Conservation (phyloP, 768 basidiomycete species). For the Mycena indigotica region DNA sequence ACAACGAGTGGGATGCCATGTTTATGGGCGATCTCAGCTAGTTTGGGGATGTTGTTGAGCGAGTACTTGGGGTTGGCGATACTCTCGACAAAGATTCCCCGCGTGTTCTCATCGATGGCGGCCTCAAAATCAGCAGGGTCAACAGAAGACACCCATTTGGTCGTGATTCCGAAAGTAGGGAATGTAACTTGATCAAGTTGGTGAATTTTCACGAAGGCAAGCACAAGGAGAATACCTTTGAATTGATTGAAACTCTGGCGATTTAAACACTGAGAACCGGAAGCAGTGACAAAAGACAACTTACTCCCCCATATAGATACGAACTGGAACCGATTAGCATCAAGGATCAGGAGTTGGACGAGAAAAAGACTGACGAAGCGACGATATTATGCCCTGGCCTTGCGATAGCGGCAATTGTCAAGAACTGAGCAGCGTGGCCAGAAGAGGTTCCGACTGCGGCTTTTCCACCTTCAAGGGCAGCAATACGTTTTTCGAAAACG, state of each 20-base stretch:
- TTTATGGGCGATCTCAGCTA: slow-evolving; percentile 76
- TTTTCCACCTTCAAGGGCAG: slow-evolving; percentile 77
- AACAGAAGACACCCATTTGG: slow-evolving; percentile 61
- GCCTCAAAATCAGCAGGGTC: slow-evolving; percentile 60
- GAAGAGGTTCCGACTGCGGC: slow-evolving; percentile 76
- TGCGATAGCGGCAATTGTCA: slow-evolving; percentile 64
- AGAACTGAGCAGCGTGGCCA: slow-evolving; percentile 78
- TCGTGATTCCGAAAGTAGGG: slow-evolving; percentile 66
- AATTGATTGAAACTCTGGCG: slow-evolving; percentile 75
- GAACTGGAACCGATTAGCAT: slow-evolving; percentile 40
- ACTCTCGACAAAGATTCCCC: slow-evolving; percentile 73
- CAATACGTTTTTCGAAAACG: slow-evolving; percentile 79
- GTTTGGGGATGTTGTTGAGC: slow-evolving; percentile 64
- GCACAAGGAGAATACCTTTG: slow-evolving; percentile 42
- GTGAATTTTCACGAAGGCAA: not conserved
- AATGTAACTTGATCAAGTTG: slow-evolving; percentile 51
- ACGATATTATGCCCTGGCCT: slow-evolving; percentile 77
- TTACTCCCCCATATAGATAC: slow-evolving; percentile 68
- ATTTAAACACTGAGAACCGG: not conserved
- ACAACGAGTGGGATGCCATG: slow-evolving; percentile 77
- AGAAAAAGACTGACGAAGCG: slow-evolving; percentile 51
- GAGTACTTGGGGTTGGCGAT: slow-evolving; percentile 81
- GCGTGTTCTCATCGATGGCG: slow-evolving; percentile 78
- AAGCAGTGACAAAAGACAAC: slow-evolving; percentile 25
- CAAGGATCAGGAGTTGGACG: not conserved